A percentile compares a stretch with the other conserved stretches of the same genome.
phyloP scores from a whole-genome alignment of 1,284 basidiomycete genomes.

The Cryptococcus maquisensis region DNA sequence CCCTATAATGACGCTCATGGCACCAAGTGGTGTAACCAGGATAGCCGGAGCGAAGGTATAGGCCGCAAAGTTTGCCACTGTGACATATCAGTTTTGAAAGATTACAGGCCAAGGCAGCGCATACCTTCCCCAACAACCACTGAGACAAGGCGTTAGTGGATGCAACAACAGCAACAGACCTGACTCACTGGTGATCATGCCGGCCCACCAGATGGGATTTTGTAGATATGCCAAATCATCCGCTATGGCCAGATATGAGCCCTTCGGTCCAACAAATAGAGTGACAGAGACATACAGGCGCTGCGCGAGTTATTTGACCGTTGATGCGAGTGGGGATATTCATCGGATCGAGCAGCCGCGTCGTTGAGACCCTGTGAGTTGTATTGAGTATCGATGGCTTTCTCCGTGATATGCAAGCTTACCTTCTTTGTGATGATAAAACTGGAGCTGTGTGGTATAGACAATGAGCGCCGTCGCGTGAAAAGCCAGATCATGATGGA shows the following conservation, averaged over 20 bases:
- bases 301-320: conserved; percentile 53
- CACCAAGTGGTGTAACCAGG: conserved; percentile 91
- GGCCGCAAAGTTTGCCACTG: conserved; percentile 97
- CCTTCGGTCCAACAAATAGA: neutral
- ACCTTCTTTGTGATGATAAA: conserved; percentile 98
- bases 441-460: conserved; percentile 55
- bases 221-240: conserved; percentile 80
- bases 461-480: conserved; percentile 1
- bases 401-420: conserved; percentile 11
- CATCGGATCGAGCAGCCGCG: conserved; percentile 57
- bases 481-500: neutral
- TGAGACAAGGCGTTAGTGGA: conserved; percentile 42
- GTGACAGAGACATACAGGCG: conserved; percentile 58
- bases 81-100: neutral
- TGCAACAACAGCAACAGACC: neutral
- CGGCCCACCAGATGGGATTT: conserved; percentile 98
- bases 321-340: conserved; percentile 68
- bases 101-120: conserved; percentile 13
- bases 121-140: conserved; percentile 86
- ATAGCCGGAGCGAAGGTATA: conserved; percentile 98
- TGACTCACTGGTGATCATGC: conserved; percentile 82
- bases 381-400: neutral
- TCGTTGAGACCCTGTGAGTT: conserved; percentile 69
- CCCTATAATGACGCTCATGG: conserved; percentile 96
- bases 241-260: conserved; percentile 51